Evolutionary conservation across 176 grass and related monocot genomes (phyloP), one percentile per base, ranked within the genome.

Genomic region (Lolium perenne): DNA sequence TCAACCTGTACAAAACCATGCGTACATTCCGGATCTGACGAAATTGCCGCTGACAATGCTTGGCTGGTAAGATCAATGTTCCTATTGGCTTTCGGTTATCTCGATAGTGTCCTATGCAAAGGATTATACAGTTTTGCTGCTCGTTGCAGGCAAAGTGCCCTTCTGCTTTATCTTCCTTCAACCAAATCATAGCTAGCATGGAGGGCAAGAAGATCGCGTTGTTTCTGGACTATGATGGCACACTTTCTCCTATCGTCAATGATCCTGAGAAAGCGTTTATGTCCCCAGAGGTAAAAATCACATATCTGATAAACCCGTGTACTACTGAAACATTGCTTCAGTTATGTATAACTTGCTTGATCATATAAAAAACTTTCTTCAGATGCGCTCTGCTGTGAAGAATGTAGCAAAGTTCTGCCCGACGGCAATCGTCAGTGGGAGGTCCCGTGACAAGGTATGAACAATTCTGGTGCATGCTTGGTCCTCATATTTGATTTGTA

Each of bases 391-490:
- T 76, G 74, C 86, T 70, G 86, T 95, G 21, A 93, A 85, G 80
- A 87, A 89, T 20, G 88, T 90, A 51, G 76, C 93, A 10, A 95
- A 87, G 49, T 84, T 80, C 43, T 89, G 56, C 48, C 86, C 91
- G 12, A 93, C 93, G 15, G 88, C 93, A 68, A 91, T 93, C n/a
- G 82, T 95, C 56, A 93, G 93, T 38, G 91, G 93, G 86, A 92
- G 93, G 63, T 93, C 88, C 60, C 91, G 91, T 10, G 77, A 91
- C 59, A 95, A 93, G 91, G 91, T 89, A 10, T 17, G 40, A 41
- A 17, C 41, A n/a, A 47, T 12, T 74, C 13, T 29, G 4, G 23
- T 10, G 62, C 5, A 65, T 65, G 12, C 12, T 65, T 25, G 14
- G 61, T 13, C 23, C 22, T 64, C 10, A 22, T 64, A 64, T 64